Percentiles rank a stretch among this genome's conserved stretches.
These are phyloP conservation scores for Xylaria longipes DNA, from an alignment of 495 filamentous ascomycete species.

Conservation along the genomic window DNA sequence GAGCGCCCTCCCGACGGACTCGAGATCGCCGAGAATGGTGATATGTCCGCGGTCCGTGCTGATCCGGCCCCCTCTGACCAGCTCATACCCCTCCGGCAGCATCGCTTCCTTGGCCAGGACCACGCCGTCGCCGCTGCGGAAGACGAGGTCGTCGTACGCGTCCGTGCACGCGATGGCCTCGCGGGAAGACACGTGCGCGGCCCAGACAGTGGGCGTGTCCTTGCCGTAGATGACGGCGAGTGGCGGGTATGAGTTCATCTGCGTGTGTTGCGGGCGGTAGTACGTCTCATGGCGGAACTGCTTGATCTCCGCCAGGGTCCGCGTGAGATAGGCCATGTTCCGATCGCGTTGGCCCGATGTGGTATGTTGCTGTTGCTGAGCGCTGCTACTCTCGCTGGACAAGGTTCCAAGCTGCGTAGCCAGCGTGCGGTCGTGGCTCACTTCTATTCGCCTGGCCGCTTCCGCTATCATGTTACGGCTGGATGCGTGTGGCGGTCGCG, in stretches of 20 bases:
- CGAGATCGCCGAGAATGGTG: constrained; percentile 82
- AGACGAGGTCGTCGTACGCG: constrained; percentile 86
- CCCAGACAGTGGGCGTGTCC: constrained; percentile 82
- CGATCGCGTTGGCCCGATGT: constrained; percentile 53
- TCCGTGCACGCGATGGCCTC: constrained; percentile 73
- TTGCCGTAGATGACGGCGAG: constrained; percentile 88
- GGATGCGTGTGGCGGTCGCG: constrained; percentile 25
- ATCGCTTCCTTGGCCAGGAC: constrained; percentile 85
- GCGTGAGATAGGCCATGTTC: constrained; percentile 73
- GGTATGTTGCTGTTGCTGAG: constrained; percentile 35
- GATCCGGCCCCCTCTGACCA: constrained; percentile 73
- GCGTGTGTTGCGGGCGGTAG: constrained; percentile 64
- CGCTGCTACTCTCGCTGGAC: constrained; percentile 36
- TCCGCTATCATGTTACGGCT: constrained; percentile 38
- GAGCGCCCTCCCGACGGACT: constrained; percentile 78
- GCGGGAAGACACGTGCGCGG: constrained; percentile 69
- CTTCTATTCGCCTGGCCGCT: constrained; percentile 34
- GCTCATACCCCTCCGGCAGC: constrained; percentile 80
- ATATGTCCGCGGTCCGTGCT: constrained; percentile 87
- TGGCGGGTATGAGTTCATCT: constrained; percentile 77
- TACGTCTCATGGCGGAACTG: constrained; percentile 76
- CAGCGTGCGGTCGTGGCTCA: constrained; percentile 51
- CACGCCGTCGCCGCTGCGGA: constrained; percentile 88
- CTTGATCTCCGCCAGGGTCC: constrained; percentile 73
- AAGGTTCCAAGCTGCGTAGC: constrained; percentile 56